Conservation (phyloP, 73 alveolate genomes). For the Paramecium biaurelia region DNA sequence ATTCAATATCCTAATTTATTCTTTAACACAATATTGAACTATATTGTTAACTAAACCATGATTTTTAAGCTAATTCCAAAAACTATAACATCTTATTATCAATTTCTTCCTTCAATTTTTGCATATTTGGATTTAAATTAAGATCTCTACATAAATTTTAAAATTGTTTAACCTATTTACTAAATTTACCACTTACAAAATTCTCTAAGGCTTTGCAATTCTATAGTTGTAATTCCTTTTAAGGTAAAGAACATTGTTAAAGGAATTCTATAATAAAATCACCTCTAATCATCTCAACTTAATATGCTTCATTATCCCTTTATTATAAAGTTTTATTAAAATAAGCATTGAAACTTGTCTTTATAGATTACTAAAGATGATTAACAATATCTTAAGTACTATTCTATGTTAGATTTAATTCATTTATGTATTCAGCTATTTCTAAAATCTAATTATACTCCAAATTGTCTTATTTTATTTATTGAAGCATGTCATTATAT, state of each 20-base stretch:
- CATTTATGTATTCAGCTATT: background rate
- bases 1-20: background rate
- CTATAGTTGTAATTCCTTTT: background rate
- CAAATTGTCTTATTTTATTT: background rate
- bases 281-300: background rate
- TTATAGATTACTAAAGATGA: background rate
- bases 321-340: background rate
- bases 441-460: background rate
- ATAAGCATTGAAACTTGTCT: background rate
- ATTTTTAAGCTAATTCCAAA: background rate
- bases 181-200: background rate
- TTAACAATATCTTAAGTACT: background rate
- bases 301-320: background rate
- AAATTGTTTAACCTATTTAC: background rate
- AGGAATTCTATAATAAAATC: constrained; percentile 13
- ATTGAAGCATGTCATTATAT: background rate
- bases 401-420: background rate
- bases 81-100: background rate
- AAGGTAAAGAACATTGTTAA: background rate
- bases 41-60: background rate
- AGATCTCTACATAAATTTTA: background rate
- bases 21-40: background rate
- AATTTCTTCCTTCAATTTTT: background rate
- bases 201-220: background rate
- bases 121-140: background rate